These are phyloP conservation scores for Westerdykella aurantiaca DNA, from an alignment of 2,329 filamentous ascomycete species.

Conservation along the genomic window DNA sequence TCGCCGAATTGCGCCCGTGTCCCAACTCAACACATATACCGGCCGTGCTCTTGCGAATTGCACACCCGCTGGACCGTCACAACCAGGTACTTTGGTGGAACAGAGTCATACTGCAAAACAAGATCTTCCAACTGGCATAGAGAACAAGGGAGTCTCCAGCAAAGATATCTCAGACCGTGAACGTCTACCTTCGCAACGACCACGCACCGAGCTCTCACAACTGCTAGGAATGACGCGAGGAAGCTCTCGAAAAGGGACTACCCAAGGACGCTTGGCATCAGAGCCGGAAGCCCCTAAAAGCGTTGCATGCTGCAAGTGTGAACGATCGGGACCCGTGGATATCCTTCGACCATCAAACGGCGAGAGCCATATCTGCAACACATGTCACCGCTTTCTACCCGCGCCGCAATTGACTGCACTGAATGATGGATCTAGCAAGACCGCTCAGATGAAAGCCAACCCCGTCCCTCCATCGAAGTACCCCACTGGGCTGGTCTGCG, in stretches of 20 bases:
- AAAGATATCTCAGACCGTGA: not conserved
- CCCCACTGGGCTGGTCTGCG: not conserved
- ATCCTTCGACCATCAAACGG: not conserved
- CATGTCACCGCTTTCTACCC: slow-evolving; percentile 2
- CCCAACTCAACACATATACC: slow-evolving; percentile 7
- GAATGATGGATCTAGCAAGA: not conserved
- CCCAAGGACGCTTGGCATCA: not conserved
- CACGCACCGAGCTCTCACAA: not conserved
- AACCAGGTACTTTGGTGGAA: too few relatives aligned
- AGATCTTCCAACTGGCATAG: too few relatives aligned
- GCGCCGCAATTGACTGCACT: not conserved
- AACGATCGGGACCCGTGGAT: not conserved
- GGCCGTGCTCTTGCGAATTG: slow-evolving; percentile 3
- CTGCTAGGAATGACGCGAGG: not conserved
- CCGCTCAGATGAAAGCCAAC: not conserved
- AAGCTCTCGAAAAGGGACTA: not conserved
- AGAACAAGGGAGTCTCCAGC: too few relatives aligned
- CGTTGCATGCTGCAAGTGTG: not conserved
- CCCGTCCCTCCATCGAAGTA: not conserved
- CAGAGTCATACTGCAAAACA: too few relatives aligned
- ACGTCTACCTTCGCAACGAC: slow-evolving; percentile 1
- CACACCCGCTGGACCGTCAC: too few relatives aligned
- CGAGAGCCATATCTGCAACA: not conserved
- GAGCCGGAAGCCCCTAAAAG: not conserved
- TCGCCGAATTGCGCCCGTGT: slow-evolving; percentile 1